Evolutionary conservation across 2,329 filamentous ascomycete species (phyloP).

Genomic region (Cladorrhinum sp.): DNA sequence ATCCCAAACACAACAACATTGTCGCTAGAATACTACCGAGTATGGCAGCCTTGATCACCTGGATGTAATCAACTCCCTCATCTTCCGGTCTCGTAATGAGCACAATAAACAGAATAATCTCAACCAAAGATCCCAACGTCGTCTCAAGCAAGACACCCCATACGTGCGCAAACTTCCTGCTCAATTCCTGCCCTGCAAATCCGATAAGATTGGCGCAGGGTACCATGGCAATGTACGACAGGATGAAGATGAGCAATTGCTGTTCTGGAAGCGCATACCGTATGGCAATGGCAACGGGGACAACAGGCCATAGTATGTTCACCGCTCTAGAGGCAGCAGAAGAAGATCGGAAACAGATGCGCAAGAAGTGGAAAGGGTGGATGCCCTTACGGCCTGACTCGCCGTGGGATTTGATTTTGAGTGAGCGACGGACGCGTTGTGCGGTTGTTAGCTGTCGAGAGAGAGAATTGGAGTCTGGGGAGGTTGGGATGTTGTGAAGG

Average conservation of each 20-base stretch:
- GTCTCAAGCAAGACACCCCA: conserved; percentile 61
- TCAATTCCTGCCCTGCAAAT: conserved; percentile 69
- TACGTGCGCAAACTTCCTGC: conserved; percentile 73
- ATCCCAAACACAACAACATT: conserved; percentile 72
- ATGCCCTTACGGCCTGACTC: conserved; percentile 68
- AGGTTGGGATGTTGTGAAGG: conserved; percentile 5
- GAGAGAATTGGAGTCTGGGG: conserved; percentile 2
- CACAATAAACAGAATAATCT: conserved; percentile 80
- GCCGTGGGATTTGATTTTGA: conserved; percentile 43
- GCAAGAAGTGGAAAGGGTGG: conserved; percentile 61
- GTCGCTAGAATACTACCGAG: conserved; percentile 81
- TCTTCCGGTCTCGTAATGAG: conserved; percentile 46
- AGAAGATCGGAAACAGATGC: conserved; percentile 62
- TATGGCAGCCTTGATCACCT: conserved; percentile 81
- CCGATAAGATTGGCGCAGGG: conserved; percentile 73
- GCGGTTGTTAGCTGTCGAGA: neutral
- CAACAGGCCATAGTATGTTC: conserved; percentile 73
- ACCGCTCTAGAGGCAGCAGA: conserved; percentile 61
- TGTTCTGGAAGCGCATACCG: conserved; percentile 40
- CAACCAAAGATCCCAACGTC: conserved; percentile 70
- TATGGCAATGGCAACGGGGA: conserved; percentile 68
- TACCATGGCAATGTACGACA: conserved; percentile 75
- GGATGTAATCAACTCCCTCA: conserved; percentile 44
- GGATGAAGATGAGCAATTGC: conserved; percentile 63
- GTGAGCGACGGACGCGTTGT: conserved; percentile 11